A percentile compares a stretch with the other conserved stretches of the same genome.
These are phyloP conservation scores for Vachellia collinsii DNA, from an alignment of 306 rosid genomes.

Conservation along the genomic window DNA sequence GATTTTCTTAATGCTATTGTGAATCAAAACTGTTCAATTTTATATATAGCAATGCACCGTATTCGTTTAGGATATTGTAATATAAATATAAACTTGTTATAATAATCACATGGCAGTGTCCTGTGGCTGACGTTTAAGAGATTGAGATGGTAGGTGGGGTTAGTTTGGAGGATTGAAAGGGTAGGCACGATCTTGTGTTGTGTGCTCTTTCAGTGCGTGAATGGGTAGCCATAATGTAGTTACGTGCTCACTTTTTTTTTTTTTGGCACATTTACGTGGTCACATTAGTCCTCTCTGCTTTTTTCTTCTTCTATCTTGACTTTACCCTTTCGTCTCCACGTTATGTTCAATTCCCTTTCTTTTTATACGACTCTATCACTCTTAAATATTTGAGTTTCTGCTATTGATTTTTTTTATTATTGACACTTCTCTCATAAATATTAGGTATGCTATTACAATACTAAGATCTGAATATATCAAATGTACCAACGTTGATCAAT, in stretches of 20 bases:
- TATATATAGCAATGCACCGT: no score
- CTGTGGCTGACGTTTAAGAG: neutral
- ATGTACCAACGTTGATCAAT: neutral
- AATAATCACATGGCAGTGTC: neutral
- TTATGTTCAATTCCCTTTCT: neutral
- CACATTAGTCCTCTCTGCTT: neutral
- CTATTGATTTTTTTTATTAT: neutral
- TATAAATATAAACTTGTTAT: no score
- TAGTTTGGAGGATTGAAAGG: slow-evolving; percentile 14
- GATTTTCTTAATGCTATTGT: neutral
- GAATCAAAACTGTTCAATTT: neutral
- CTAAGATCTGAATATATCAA: neutral
- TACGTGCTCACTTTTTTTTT: neutral
- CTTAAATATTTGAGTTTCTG: neutral
- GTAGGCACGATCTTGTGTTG: neutral
- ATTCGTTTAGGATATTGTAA: neutral
- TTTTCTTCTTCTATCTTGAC: neutral
- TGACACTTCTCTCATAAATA: neutral
- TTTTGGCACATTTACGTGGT: neutral
- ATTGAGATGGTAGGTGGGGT: neutral
- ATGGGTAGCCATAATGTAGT: slow-evolving; percentile 1
- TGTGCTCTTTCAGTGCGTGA: neutral
- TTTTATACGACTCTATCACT: neutral
- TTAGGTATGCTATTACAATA: no score
- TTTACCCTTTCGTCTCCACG: neutral